Conservation (phyloP, 352 stramenopile genomes). For the Thalassiosira livingstoniorum region DNA sequence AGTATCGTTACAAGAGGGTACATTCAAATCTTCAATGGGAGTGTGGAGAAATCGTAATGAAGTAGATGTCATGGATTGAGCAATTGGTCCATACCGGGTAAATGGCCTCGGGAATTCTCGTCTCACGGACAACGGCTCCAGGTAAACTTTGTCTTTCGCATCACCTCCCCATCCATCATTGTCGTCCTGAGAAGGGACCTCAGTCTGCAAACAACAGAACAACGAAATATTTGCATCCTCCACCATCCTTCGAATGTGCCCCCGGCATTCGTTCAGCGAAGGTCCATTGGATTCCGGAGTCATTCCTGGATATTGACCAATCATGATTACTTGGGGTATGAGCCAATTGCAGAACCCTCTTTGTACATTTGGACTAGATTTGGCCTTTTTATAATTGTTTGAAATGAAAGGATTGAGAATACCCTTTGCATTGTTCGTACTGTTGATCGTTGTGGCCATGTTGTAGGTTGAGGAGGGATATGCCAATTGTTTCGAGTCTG, state of each 20-base stretch:
- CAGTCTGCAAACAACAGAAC: constrained; percentile 72
- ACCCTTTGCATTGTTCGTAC: constrained; percentile 1
- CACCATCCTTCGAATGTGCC: constrained; percentile 63
- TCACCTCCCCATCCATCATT: constrained; percentile 19
- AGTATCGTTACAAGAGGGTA: constrained; percentile 50
- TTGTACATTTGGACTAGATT: neutral
- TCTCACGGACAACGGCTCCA: constrained; percentile 38
- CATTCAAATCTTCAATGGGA: constrained; percentile 69
- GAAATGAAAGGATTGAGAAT: neutral
- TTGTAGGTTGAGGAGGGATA: constrained; percentile 53
- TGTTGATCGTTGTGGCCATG: constrained; percentile 28
- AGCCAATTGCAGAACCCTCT: constrained; percentile 78
- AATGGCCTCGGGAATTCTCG: constrained; percentile 66
- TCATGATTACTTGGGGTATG: constrained; percentile 70
- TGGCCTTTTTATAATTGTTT: neutral
- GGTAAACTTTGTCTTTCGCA: constrained; percentile 48
- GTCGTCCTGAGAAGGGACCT: constrained; percentile 69
- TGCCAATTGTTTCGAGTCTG: constrained; percentile 34
- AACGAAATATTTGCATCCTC: constrained; percentile 48
- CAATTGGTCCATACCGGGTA: constrained; percentile 60
- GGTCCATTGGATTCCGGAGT: constrained; percentile 62
- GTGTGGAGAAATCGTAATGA: constrained; percentile 59
- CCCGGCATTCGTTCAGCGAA: constrained; percentile 39
- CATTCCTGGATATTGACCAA: constrained; percentile 73
- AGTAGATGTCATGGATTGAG: constrained; percentile 33